Evolutionary conservation across 1,284 basidiomycete genomes (phyloP).

Genomic region (Marasmius tenuissimus): DNA sequence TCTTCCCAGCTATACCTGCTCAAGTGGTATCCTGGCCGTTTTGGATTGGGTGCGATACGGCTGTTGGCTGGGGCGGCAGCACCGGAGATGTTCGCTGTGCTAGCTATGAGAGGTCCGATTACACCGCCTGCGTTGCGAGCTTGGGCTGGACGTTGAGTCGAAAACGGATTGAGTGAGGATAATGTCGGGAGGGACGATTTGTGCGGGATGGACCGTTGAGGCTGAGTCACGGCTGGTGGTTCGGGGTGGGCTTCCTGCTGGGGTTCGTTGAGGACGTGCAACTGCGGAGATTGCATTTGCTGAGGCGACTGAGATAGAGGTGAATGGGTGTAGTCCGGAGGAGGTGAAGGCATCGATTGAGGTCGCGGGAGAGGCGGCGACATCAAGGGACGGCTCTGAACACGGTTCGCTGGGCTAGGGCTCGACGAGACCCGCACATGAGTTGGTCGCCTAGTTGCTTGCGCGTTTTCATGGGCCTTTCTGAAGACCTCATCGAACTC

Average conservation of each 20-base stretch:
- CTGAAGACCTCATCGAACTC: background rate
- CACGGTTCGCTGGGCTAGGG: background rate
- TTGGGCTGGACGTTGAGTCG: constrained; percentile 9
- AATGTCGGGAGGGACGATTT: background rate
- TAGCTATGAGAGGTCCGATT: constrained; percentile 62
- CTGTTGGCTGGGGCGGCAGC: constrained; percentile 56
- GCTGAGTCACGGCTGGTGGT: background rate
- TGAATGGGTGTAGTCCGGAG: background rate
- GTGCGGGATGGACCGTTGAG: background rate
- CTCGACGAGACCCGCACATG: background rate
- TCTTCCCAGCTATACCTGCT: constrained; percentile 43
- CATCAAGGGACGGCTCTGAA: too few relatives aligned
- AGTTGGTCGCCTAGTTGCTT: background rate
- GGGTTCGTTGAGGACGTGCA: too few relatives aligned
- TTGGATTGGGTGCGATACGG: constrained; percentile 64
- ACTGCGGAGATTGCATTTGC: too few relatives aligned
- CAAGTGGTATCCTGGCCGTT: constrained; percentile 67
- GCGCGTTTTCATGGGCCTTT: background rate
- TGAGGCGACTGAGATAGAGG: background rate
- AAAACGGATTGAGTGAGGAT: constrained; percentile 1
- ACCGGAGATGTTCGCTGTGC: constrained; percentile 64
- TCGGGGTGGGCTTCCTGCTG: background rate
- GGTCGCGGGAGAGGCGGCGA: too few relatives aligned
- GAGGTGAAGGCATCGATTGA: too few relatives aligned
- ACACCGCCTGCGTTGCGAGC: constrained; percentile 12